Evolutionary conservation across 2,329 filamentous ascomycete genomes (phyloP), one percentile per base, ranked within the genome.

Genomic region (Fusarium vanettenii): DNA sequence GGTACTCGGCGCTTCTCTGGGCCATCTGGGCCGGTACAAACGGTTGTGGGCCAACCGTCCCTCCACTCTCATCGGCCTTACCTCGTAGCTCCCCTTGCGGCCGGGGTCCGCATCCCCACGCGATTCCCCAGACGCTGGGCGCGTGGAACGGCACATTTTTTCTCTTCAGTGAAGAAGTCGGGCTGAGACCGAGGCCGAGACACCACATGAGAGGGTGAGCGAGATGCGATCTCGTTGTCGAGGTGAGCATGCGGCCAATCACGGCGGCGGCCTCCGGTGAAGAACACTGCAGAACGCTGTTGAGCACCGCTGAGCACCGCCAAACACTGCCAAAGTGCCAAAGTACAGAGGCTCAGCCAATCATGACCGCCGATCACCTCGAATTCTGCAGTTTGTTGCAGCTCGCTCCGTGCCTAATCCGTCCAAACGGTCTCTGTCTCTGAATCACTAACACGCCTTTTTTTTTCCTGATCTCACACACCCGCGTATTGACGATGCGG

Each of bases 1-100:
- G 71, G 76, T 82, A 80, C 81, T 82, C 80, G 81, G 81, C 81
- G 81, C 81, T 82, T 82, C 80, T 82, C 73, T 70, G 52, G 69
- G 61, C 63, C 59, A 64, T 55, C 52, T 67, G 29, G 50, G 45
- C 69, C 66, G 61, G 69, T 64, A 68, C 65, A 67, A 71, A 75
- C 77, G 74, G 74, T 68, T 76, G 74, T 79, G 75, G 73, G 75
- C 71, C 72, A 71, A 73, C 72, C 66, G 67, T 48, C 67, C 69
- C 64, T 70, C 71, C 72, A 71, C 70, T 72, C 69, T 66, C 67
- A 71, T 74, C 72, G 80, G 81, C 80, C 71, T 80, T 81, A 81
- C 80, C 72, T 81, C 79, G 81, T 78, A 80, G 80, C 80, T 67
- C 70, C 70, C 63, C 57, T 64, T 60, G 61, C 64, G 48, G 60